Conservation (phyloP, 2,329 filamentous ascomycete genomes). For the Phaeosphaeria sp. region DNA sequence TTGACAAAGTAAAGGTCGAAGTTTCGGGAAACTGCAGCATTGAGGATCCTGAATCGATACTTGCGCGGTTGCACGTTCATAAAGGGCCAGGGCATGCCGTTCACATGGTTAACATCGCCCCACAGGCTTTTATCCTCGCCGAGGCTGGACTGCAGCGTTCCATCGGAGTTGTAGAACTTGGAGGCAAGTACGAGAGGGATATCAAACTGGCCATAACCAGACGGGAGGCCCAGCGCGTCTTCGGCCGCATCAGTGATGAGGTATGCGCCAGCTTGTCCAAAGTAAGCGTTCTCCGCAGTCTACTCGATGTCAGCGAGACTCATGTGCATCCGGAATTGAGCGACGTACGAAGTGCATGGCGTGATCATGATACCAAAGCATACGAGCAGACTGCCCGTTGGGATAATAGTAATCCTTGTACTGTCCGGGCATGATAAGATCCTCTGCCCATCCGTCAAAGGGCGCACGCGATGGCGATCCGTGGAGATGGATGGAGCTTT, state of each 20-base stretch:
- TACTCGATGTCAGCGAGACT: conserved; percentile 21
- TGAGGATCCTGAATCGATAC: conserved; percentile 63
- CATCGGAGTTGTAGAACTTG: conserved; percentile 61
- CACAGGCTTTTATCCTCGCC: conserved; percentile 56
- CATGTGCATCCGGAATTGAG: not conserved
- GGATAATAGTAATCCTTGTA: conserved; percentile 69
- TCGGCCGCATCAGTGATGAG: conserved; percentile 61
- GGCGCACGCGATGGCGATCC: conserved; percentile 57
- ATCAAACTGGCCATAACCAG: conserved; percentile 58
- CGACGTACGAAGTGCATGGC: conserved; percentile 35
- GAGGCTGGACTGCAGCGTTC: conserved; percentile 53
- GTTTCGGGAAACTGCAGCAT: conserved; percentile 47
- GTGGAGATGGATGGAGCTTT: conserved; percentile 62
- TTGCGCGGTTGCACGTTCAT: conserved; percentile 64
- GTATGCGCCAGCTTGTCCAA: conserved; percentile 64
- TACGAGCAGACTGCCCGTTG: conserved; percentile 59
- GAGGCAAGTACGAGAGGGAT: conserved; percentile 60
- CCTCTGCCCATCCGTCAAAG: conserved; percentile 63
- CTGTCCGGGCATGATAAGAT: conserved; percentile 57
- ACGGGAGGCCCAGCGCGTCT: conserved; percentile 59
- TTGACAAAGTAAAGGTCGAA: conserved; percentile 59
- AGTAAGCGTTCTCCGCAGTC: conserved; percentile 64
- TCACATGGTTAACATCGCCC: conserved; percentile 65
- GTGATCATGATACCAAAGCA: conserved; percentile 64
- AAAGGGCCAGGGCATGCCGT: conserved; percentile 65